Base-by-base conservation (phyloP, 768 basidiomycete species). In the Infundibulicybe gibba region DNA sequence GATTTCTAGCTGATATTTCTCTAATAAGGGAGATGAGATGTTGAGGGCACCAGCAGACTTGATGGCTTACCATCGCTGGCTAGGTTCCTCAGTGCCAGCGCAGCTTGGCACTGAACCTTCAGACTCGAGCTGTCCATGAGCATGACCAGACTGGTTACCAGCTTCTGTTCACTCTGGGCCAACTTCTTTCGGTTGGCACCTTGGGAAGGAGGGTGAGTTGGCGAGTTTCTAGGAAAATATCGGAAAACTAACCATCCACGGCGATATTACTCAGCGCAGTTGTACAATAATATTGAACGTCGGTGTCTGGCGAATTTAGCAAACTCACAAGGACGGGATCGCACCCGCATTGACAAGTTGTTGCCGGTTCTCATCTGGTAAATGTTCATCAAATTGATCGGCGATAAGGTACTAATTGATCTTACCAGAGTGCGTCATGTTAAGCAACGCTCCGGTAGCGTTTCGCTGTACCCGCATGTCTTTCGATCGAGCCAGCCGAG, bases 381-480 rank as follows among this genome's bases (percentile, higher is more conserved):
- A 34, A 17, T 35, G 46, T 33, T 35, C 47, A 38, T 34, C 11
- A 41, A 35, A 51, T 43, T 34, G 30, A 9, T 30, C n/a, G n/a
- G 35, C 16, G 35, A 40, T 35, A 20, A 37, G 21, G 21, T 54
- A 19, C 17, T 32, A 50, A 38, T 42, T 14, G 34, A 8, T 53
- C 77, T 54, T 55, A 93, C 94, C 94, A 19, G 94, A 97, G 71
- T 99, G 97, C 32, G 97, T 99, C 97, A 98, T 98, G 65, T 99
- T 99, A 32, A 99, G 76, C 48, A 99, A 72, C 34, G 97, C 97
- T 6, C 97, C 97, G 2, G 97, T 99, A 10, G 97, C 97, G 61
- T 99, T 99, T 50, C 97, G 80, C 66, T 99, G 97, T 3, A 99
- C 97, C 10, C 97, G 82, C 95, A 99, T 97, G 64, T 99, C 97